Percentiles rank a stretch among this genome's conserved stretches.
Evolutionary conservation across 2,329 filamentous ascomycete species (phyloP).

Genomic region (Cladophialophora immunda): DNA sequence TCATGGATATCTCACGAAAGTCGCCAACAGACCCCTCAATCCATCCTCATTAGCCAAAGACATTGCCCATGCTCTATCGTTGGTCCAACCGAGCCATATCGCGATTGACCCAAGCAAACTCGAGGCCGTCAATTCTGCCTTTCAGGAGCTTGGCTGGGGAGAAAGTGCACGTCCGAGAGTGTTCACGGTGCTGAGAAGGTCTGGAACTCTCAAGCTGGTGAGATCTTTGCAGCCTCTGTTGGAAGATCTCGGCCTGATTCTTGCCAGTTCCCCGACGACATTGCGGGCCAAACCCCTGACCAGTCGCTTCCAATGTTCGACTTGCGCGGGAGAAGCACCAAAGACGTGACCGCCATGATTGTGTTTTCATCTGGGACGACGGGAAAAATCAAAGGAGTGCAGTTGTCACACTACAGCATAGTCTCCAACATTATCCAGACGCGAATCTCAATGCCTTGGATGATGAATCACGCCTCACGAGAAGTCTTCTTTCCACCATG

Average conservation of each 20-base stretch:
- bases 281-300: constrained; percentile 8
- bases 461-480: constrained; percentile 15
- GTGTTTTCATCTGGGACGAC: constrained; percentile 47
- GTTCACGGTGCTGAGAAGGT: constrained; percentile 28
- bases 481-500: constrained; percentile 34
- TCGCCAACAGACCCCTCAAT: constrained; percentile 34
- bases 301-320: constrained; percentile 39
- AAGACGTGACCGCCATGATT: constrained; percentile 34
- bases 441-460: constrained; percentile 24
- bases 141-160: constrained; percentile 27
- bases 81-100: constrained; percentile 40
- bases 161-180: constrained; percentile 15
- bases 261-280: constrained; percentile 22
- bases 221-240: background rate
- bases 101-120: constrained; percentile 40
- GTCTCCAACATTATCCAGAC: constrained; percentile 46
- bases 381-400: constrained; percentile 47
- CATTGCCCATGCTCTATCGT: constrained; percentile 39
- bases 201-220: constrained; percentile 19
- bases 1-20: constrained; percentile 15
- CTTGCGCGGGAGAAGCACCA: constrained; percentile 37
- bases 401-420: constrained; percentile 54
- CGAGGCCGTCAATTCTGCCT: constrained; percentile 34
- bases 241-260: background rate
- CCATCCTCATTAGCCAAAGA: constrained; percentile 39